Percentiles rank a stretch among this genome's conserved stretches.
Evolutionary conservation across 352 stramenopile genomes (phyloP).

Genomic region (Globisporangium canariense): DNA sequence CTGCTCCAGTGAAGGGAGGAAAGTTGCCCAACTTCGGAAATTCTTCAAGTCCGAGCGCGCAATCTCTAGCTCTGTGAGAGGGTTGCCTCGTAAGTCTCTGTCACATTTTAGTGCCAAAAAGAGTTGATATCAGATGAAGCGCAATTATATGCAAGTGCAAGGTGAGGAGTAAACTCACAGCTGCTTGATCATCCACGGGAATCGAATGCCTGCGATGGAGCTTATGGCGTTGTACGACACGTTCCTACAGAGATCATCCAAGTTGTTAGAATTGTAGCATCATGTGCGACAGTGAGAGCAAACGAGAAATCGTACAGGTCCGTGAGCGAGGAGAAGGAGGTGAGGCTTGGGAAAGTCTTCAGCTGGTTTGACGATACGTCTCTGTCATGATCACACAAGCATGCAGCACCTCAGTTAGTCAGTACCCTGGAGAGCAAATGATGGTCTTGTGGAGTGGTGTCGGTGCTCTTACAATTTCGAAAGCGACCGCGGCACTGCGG

Average conservation of each 20-base stretch:
- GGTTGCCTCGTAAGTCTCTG: conserved; percentile 18
- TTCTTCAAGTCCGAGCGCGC: conserved; percentile 10
- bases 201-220: conserved; percentile 10
- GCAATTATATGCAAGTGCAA: not conserved
- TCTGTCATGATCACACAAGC: not conserved
- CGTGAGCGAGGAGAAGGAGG: conserved; percentile 4
- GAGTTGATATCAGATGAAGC: not conserved
- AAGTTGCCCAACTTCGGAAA: not conserved
- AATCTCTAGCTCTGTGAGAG: conserved; percentile 15
- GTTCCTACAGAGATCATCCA: not conserved
- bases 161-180: conserved; percentile 9
- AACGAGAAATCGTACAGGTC: conserved; percentile 6
- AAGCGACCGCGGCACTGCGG: not conserved
- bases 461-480: conserved; percentile 2
- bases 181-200: conserved; percentile 21
- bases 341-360: conserved; percentile 2
- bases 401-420: not conserved
- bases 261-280: not conserved
- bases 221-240: conserved; percentile 7
- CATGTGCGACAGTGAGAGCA: not conserved
- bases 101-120: not conserved
- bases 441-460: not conserved
- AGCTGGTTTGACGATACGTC: conserved; percentile 5
- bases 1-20: conserved; percentile 5
- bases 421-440: not conserved